phyloP scores from a whole-genome alignment of 148 eudicot genomes.

The Rhododendron ferrugineum region DNA sequence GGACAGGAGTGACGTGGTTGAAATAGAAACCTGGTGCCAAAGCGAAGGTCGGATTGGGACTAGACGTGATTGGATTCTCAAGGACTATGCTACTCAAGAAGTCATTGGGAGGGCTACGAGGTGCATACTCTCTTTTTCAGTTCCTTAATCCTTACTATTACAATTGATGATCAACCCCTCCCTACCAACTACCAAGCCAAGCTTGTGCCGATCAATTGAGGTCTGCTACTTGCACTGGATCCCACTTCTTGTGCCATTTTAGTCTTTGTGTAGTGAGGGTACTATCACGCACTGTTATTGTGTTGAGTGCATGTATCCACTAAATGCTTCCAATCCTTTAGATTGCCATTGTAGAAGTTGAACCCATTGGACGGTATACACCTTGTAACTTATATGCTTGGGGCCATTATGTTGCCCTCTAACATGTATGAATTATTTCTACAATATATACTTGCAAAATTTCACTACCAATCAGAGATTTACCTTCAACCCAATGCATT shows the following conservation, averaged over 20 bases:
- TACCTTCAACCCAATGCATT: neutral
- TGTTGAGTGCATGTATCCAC: neutral
- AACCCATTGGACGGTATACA: neutral
- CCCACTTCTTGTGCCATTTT: neutral
- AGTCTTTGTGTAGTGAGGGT: neutral
- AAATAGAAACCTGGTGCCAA: constrained; percentile 99
- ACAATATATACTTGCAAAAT: neutral
- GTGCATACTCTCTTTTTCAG: constrained; percentile 21
- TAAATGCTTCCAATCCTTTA: neutral
- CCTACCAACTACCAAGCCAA: neutral
- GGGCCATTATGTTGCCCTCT: neutral
- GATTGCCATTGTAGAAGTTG: neutral
- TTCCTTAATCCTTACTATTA: neutral
- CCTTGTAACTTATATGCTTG: neutral
- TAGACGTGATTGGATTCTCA: constrained; percentile 86
- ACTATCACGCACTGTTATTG: neutral
- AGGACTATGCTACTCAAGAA: constrained; percentile 72
- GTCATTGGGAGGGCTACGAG: constrained; percentile 94
- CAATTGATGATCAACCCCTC: neutral
- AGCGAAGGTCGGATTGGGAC: constrained; percentile 85
- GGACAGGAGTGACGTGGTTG: constrained; percentile 86
- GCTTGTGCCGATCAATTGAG: neutral
- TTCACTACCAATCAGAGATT: neutral
- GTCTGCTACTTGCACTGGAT: neutral
- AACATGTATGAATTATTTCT: neutral